Percentiles rank a stretch among this genome's conserved stretches.
These are phyloP conservation scores for Emydomyces testavorans DNA, from an alignment of 2,329 filamentous ascomycete genomes.

Conservation along the genomic window DNA sequence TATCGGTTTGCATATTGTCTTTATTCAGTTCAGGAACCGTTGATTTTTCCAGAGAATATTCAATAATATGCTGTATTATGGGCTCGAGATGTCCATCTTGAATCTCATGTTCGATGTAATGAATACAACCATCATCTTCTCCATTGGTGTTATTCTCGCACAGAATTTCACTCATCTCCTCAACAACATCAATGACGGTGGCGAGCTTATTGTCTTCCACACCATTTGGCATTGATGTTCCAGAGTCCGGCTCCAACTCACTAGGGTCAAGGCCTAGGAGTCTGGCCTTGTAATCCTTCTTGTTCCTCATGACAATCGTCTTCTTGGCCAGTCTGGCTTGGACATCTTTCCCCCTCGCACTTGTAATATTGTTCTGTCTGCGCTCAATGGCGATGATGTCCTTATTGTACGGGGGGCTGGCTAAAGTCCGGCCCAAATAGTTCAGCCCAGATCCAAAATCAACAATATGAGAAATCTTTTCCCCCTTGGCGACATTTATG, in stretches of 20 bases:
- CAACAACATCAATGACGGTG: conserved; percentile 8
- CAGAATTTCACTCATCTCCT: not conserved
- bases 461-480: conserved; percentile 66
- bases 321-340: conserved; percentile 63
- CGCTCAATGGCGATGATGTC: conserved; percentile 87
- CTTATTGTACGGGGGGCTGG: conserved; percentile 72
- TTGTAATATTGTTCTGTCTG: conserved; percentile 70
- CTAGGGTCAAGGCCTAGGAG: not conserved
- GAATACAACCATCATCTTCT: conserved; percentile 26
- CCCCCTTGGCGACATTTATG: conserved; percentile 38
- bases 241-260: conserved; percentile 2
- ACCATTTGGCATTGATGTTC: conserved; percentile 12
- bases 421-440: conserved; percentile 80
- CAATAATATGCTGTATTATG: conserved; percentile 28
- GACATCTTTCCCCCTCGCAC: conserved; percentile 76
- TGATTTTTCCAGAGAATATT: conserved; percentile 17
- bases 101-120: conserved; percentile 37
- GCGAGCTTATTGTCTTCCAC: conserved; percentile 4
- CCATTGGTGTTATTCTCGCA: not conserved
- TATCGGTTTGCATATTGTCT: conserved; percentile 1
- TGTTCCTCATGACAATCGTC: conserved; percentile 64
- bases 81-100: conserved; percentile 34
- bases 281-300: conserved; percentile 45
- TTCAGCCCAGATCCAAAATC: conserved; percentile 97
- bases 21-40: not conserved